Percentiles rank a stretch among this genome's conserved stretches.
phyloP scores from a whole-genome alignment of 2,329 filamentous ascomycete species.

The Chaetoscypha palmicola region DNA sequence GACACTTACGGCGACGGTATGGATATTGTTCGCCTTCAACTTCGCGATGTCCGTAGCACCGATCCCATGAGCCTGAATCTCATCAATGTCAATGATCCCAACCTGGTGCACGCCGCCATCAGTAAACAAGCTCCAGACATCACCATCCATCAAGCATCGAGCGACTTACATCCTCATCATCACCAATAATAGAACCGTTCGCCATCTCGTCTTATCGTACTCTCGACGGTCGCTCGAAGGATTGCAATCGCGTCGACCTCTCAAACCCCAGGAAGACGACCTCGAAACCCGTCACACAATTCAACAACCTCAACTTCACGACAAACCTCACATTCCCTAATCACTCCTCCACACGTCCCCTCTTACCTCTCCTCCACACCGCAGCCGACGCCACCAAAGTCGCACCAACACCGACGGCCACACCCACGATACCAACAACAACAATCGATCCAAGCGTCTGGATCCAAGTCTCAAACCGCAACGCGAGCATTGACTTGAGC shows the following conservation, averaged over 20 bases:
- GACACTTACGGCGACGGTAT: slow-evolving; percentile 52
- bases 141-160: background rate
- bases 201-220: slow-evolving; percentile 13
- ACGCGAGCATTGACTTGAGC: too few species aligned
- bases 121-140: background rate
- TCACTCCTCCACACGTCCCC: background rate
- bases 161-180: slow-evolving; percentile 14
- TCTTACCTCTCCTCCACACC: background rate
- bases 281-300: background rate
- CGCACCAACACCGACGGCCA: too few species aligned
- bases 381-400: background rate
- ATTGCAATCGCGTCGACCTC: too few species aligned
- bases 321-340: background rate
- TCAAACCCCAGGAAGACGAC: background rate
- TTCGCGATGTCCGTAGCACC: slow-evolving; percentile 59
- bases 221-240: too few species aligned
- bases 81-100: slow-evolving; percentile 57
- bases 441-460: background rate
- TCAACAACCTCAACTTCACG: background rate
- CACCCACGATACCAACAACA: background rate
- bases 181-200: slow-evolving; percentile 14
- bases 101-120: slow-evolving; percentile 14
- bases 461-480: background rate
- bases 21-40: slow-evolving; percentile 54
- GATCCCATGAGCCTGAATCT: slow-evolving; percentile 61